A percentile compares a stretch with the other conserved stretches of the same genome.
Conservation (phyloP, 1,139 yeast genomes). For the Saccharomyces hybrid region DNA sequence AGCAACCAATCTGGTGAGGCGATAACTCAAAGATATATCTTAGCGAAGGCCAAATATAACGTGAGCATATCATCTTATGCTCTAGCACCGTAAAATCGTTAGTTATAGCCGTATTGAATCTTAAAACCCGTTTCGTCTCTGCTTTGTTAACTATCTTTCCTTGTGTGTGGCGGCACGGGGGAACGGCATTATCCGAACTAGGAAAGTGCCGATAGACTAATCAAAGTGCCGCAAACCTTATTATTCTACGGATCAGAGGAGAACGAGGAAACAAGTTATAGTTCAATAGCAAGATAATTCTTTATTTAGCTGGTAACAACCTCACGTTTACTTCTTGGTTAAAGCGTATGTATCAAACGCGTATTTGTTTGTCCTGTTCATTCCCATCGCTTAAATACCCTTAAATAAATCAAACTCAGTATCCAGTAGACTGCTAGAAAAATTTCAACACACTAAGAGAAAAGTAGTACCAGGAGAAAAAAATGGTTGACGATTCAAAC, state of each 20-base stretch:
- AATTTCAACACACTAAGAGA: not conserved
- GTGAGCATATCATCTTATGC: not conserved
- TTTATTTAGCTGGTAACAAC: not conserved
- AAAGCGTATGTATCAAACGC: not conserved
- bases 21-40: not conserved
- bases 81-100: not conserved
- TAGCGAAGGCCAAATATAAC: not conserved
- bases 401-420: not conserved
- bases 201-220: not conserved
- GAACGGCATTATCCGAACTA: not conserved
- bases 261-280: not conserved
- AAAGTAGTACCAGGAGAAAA: not conserved
- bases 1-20: not conserved
- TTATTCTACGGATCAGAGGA: not conserved
- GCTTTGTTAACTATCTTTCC: not conserved
- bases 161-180: not conserved
- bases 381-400: not conserved
- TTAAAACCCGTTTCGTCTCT: not conserved
- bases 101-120: not conserved
- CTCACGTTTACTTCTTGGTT: not conserved
- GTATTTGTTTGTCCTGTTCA: not conserved
- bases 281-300: not conserved
- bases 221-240: not conserved
- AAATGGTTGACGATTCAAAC: slow-evolving; percentile 40
- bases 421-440: not conserved